phyloP scores from a whole-genome alignment of 441 rosid genomes.

The Erysimum pusillum region DNA sequence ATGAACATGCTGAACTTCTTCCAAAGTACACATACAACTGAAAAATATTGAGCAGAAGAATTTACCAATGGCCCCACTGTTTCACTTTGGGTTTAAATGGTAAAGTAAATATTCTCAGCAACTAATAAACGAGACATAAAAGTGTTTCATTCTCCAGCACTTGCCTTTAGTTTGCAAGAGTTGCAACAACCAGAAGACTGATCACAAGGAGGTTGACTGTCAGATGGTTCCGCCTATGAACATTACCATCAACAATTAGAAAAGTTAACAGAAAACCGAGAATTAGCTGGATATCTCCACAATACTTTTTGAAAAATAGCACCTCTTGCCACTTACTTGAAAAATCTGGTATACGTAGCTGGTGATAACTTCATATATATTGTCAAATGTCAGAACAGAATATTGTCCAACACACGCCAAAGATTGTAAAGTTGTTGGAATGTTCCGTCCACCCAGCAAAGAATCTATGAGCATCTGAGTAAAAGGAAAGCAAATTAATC shows the following conservation, averaged over 20 bases:
- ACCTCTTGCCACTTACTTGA: constrained; percentile 63
- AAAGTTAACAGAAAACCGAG: constrained; percentile 16
- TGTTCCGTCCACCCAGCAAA: constrained; percentile 65
- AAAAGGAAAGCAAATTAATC: constrained; percentile 37
- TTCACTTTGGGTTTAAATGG: constrained; percentile 24
- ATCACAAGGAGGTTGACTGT: constrained; percentile 49
- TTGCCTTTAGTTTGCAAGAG: constrained; percentile 82
- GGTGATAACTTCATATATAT: constrained; percentile 64
- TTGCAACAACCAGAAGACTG: constrained; percentile 58
- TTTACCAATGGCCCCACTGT: constrained; percentile 22
- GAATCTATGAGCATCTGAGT: constrained; percentile 78
- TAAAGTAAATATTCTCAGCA: constrained; percentile 29
- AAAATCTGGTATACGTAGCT: constrained; percentile 60
- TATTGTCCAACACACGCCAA: constrained; percentile 86
- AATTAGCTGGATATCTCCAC: constrained; percentile 35
- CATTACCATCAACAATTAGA: constrained; percentile 39
- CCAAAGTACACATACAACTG: constrained; percentile 18
- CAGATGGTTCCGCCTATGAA: constrained; percentile 62
- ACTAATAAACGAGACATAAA: constrained; percentile 22
- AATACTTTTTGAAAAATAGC: constrained; percentile 31
- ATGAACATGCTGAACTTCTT: constrained; percentile 36
- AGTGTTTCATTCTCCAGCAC: constrained; percentile 41
- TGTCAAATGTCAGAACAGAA: constrained; percentile 72
- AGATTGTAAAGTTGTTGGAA: constrained; percentile 90
- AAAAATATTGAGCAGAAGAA: constrained; percentile 29